These are phyloP conservation scores for Thermochaetoides dissita DNA, from an alignment of 2,329 filamentous ascomycete species.

Conservation along the genomic window DNA sequence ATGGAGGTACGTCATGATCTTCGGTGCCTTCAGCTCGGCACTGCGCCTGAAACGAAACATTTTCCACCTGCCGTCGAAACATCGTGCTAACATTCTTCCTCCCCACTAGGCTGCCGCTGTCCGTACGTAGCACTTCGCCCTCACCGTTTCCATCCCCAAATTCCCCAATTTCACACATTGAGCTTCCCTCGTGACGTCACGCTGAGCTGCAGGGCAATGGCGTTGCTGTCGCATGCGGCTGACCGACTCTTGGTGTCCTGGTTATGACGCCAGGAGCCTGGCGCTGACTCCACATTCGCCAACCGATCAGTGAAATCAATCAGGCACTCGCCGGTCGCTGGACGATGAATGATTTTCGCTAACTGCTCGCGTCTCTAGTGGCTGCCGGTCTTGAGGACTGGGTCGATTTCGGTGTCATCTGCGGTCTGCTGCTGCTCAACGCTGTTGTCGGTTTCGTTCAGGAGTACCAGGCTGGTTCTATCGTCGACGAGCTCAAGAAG, in stretches of 20 bases:
- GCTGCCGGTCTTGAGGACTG: conserved; percentile 76
- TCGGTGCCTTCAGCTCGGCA: not conserved
- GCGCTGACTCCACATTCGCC: not conserved
- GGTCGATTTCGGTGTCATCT: conserved; percentile 90
- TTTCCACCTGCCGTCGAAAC: conserved; percentile 8
- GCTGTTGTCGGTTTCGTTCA: conserved; percentile 76
- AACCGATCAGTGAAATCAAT: conserved; percentile 8
- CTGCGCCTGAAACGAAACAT: conserved; percentile 15
- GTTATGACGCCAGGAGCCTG: too few species aligned
- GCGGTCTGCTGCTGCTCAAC: conserved; percentile 69
- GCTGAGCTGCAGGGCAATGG: too few species aligned
- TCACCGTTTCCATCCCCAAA: too few species aligned
- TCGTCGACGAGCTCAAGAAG: conserved; percentile 84
- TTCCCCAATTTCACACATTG: too few species aligned
- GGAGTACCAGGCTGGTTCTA: conserved; percentile 79
- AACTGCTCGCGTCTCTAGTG: conserved; percentile 34
- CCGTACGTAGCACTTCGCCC: conserved; percentile 10
- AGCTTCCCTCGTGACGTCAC: too few species aligned
- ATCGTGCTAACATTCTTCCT: conserved; percentile 11
- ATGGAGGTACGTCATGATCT: conserved; percentile 55
- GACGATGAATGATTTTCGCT: conserved; percentile 6
- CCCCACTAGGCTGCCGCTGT: conserved; percentile 21
- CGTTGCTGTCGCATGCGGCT: too few species aligned
- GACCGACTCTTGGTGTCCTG: too few species aligned
- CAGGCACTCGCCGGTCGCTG: too few species aligned